phyloP scores from a whole-genome alignment of 2,329 filamentous ascomycete genomes.

The Colletotrichum sp. region DNA sequence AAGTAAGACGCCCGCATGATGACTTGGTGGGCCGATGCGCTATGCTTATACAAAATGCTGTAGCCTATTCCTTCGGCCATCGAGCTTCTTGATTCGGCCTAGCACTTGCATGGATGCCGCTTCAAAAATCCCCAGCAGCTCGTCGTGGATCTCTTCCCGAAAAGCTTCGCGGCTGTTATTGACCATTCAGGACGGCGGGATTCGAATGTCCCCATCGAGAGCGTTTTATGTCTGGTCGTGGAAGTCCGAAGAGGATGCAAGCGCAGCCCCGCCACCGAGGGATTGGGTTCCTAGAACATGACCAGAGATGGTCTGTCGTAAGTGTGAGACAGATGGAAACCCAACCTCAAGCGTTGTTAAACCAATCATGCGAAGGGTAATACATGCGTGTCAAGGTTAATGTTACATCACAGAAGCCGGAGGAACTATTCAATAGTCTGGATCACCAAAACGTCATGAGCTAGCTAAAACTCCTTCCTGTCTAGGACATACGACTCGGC shows the following conservation, averaged over 20 bases:
- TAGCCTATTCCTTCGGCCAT: background rate
- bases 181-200: background rate
- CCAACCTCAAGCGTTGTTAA: background rate
- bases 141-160: background rate
- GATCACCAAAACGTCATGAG: background rate
- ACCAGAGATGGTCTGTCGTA: background rate
- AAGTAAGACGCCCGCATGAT: background rate
- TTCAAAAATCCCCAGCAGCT: background rate
- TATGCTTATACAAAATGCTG: background rate
- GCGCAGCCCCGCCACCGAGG: background rate
- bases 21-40: background rate
- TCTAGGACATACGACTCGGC: background rate
- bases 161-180: background rate
- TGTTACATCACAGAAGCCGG: background rate
- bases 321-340: accelerated
- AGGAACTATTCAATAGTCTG: background rate
- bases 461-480: background rate
- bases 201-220: background rate
- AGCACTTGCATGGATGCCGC: background rate
- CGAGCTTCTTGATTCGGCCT: slow-evolving; percentile 9
- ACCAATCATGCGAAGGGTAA: background rate
- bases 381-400: background rate
- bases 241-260: background rate
- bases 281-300: background rate
- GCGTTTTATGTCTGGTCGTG: background rate